Conservation (phyloP, 2,329 filamentous ascomycete genomes). For the Juglanconis sp. region DNA sequence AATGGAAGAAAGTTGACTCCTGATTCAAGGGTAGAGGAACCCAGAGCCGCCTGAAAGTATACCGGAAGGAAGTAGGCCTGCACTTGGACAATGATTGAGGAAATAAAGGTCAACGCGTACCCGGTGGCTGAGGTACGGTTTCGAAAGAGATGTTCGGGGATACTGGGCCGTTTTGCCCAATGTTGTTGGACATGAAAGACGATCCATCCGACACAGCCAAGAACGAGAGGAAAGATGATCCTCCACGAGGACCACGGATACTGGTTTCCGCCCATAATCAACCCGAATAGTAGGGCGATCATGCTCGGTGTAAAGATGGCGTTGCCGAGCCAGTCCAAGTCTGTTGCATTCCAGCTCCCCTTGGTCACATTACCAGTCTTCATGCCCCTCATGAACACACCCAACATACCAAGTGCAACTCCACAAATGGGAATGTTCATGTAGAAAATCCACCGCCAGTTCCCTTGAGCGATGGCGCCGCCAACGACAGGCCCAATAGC, state of each 20-base stretch:
- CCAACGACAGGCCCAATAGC: not conserved
- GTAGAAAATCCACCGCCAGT: conserved; percentile 10
- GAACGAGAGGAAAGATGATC: not conserved
- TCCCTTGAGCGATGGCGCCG: not conserved
- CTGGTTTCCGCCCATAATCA: not conserved
- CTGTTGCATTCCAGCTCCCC: not conserved
- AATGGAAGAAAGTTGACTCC: conserved; percentile 26
- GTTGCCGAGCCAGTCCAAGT: conserved; percentile 2
- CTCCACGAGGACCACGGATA: conserved; percentile 3
- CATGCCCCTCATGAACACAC: not conserved
- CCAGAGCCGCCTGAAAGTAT: conserved; percentile 40
- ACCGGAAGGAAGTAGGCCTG: conserved; percentile 36
- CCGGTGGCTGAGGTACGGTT: conserved; percentile 34
- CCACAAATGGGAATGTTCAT: conserved; percentile 23
- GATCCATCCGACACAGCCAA: not conserved
- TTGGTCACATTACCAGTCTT: not conserved
- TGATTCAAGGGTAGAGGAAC: conserved; percentile 23
- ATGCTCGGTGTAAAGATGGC: not conserved
- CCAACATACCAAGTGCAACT: not conserved
- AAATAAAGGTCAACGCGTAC: conserved; percentile 33
- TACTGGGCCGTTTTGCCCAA: conserved; percentile 27
- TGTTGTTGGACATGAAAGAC: conserved; percentile 3
- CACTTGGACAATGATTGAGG: conserved; percentile 32
- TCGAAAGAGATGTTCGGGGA: conserved; percentile 41
- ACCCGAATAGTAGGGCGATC: not conserved